Percentiles rank a stretch among this genome's conserved stretches.
Evolutionary conservation across 768 basidiomycete species (phyloP).

Genomic region (Goffeauzyma gilvescens): DNA sequence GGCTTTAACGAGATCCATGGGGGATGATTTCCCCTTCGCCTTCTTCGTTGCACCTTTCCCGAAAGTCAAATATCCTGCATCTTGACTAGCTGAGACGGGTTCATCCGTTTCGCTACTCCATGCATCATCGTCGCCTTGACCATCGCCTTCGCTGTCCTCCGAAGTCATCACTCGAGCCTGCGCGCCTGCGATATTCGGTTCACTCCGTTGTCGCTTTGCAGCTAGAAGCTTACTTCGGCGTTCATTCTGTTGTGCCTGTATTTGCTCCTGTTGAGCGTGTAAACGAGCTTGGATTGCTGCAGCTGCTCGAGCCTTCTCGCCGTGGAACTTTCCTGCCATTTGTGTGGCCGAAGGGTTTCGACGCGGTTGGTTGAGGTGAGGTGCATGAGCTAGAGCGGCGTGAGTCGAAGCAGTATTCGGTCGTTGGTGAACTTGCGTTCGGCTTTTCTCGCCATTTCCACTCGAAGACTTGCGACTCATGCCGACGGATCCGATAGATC

Average conservation of each 20-base stretch:
- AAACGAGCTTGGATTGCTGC: conserved; percentile 15
- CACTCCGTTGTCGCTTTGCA: conserved; percentile 10
- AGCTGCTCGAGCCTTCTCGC: conserved; percentile 26
- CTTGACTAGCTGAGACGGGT: not conserved
- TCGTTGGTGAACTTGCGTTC: not conserved
- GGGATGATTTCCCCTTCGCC: conserved; percentile 8
- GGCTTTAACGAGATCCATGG: conserved; percentile 10
- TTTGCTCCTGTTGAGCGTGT: conserved; percentile 12
- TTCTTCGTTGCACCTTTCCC: not conserved
- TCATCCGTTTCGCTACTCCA: conserved; percentile 14
- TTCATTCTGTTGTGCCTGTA: conserved; percentile 14
- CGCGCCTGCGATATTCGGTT: conserved; percentile 7
- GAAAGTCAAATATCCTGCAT: not conserved
- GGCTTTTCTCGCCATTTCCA: not conserved
- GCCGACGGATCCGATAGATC: conserved; percentile 4
- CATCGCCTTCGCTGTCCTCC: conserved; percentile 4
- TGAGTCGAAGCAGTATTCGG: not conserved
- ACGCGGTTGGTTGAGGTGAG: not conserved
- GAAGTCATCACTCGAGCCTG: conserved; percentile 17
- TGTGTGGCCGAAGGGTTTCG: conserved; percentile 23
- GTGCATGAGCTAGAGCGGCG: not conserved
- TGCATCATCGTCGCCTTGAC: conserved; percentile 8
- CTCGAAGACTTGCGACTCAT: conserved; percentile 1
- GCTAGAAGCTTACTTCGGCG: conserved; percentile 15
- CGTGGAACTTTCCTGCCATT: conserved; percentile 24